Conservation (phyloP, 129 eudicot species). For the Centaurea solstitialis region DNA sequence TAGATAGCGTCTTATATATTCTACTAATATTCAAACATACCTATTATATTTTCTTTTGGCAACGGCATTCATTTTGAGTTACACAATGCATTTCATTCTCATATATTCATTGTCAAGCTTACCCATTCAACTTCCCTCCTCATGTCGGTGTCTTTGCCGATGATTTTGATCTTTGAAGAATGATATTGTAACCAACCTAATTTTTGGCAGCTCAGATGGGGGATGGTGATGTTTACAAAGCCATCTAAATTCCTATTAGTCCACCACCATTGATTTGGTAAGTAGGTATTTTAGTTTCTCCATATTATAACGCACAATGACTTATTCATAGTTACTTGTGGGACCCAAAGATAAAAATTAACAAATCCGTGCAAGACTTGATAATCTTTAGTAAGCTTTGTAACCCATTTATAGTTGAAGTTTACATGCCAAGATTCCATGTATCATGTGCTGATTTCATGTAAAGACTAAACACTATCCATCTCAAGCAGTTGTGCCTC, state of each 20-base stretch:
- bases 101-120: neutral
- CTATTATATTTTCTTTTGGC: neutral
- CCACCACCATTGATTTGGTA: slow-evolving; percentile 14
- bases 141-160: neutral
- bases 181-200: neutral
- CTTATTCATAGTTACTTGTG: neutral
- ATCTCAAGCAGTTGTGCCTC: slow-evolving; percentile 10
- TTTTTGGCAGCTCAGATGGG: neutral
- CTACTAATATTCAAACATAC: neutral
- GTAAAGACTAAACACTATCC: neutral
- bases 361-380: neutral
- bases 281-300: neutral
- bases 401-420: slow-evolving; percentile 7
- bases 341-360: slow-evolving; percentile 13
- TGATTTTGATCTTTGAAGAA: neutral
- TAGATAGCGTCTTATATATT: neutral
- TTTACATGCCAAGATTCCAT: neutral
- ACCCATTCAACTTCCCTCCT: neutral
- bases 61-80: neutral
- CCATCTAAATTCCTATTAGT: slow-evolving; percentile 15
- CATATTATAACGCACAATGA: neutral
- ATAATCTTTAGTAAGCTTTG: neutral
- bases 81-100: slow-evolving; percentile 2
- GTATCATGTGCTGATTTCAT: neutral
- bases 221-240: neutral